Base-by-base conservation (phyloP, 768 basidiomycete genomes). In the Lentinula detonsa region DNA sequence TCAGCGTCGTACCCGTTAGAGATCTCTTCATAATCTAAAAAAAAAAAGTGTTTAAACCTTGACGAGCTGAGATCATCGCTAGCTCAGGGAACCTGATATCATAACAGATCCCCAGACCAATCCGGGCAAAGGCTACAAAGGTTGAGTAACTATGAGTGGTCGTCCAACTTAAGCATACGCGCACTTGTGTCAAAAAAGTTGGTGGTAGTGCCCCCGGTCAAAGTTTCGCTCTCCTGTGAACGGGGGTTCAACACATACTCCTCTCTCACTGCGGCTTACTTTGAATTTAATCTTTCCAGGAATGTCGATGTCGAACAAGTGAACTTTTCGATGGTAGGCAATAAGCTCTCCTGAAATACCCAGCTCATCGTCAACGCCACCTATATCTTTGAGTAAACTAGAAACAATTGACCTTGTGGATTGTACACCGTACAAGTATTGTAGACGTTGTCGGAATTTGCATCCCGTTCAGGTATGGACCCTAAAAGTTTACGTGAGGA, bases 221-320 rank as follows among this genome's bases (percentile, higher is more conserved):
- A 74, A 1, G 87, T 90, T 71, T 94, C 91, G 70, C 92, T 94
- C 75, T 96, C 93, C 92, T 94, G 68, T 11, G 13, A 39, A 56
- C 48, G 45, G 65, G 64, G 57, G 59, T 57, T 51, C 42, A 54
- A 48, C 50, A n/a, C 6, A 46, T 42, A 35, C 55, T 28, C 33
- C 9, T 31, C 11, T 11, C 21, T 11, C 23, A 16, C 46, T 33
- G 46, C 4, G 35, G 42, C 65, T 46, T 60, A 87, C 93, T 79
- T 91, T 92, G 81, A 95, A 95, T 18, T 73, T 91, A 70, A 96
- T 94, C 70, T 91, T 88, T 15, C 93, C 93, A 0, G 91, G 90
- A 56, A 99, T 96, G 69, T 98, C 94, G 63, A 98, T 98, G 71
- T 99, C 96, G 73, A 98, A 99, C 4, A 99, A 78, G 70, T 99